phyloP scores from a whole-genome alignment of 2,329 filamentous ascomycete species.

The Phoma sp. region DNA sequence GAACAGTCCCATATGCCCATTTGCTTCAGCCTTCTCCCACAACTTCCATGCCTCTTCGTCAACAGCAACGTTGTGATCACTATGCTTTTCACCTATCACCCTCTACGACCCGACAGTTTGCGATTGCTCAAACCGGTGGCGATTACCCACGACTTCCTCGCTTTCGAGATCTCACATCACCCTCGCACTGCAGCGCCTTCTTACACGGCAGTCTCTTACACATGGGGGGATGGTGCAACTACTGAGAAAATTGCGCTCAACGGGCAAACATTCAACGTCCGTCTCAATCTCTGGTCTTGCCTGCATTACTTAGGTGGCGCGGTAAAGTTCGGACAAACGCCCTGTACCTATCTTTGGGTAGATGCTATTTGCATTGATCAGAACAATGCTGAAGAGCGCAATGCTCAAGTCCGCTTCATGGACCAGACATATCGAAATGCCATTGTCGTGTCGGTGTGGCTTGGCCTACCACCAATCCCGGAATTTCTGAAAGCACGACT shows the following conservation, averaged over 20 bases:
- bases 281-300: conserved; percentile 1
- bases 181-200: conserved; percentile 1
- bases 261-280: background rate
- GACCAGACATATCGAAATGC: conserved; percentile 12
- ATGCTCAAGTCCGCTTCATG: conserved; percentile 15
- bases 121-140: background rate
- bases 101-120: too few species aligned
- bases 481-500: background rate
- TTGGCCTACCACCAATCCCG: conserved; percentile 8
- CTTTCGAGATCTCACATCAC: background rate
- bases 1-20: too few species aligned
- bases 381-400: conserved; percentile 6
- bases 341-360: conserved; percentile 3
- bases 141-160: background rate
- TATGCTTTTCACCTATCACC: too few species aligned
- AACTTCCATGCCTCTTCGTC: too few species aligned
- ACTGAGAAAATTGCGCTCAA: conserved; percentile 1
- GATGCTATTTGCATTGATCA: background rate
- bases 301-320: background rate
- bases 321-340: background rate
- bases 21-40: too few species aligned
- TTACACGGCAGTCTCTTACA: conserved; percentile 38
- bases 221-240: conserved; percentile 30
- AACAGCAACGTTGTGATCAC: too few species aligned
- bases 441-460: conserved; percentile 6